Evolutionary conservation across 2,329 filamentous ascomycete genomes (phyloP).

Genomic region (Chrysoporthe deuterocubensis): DNA sequence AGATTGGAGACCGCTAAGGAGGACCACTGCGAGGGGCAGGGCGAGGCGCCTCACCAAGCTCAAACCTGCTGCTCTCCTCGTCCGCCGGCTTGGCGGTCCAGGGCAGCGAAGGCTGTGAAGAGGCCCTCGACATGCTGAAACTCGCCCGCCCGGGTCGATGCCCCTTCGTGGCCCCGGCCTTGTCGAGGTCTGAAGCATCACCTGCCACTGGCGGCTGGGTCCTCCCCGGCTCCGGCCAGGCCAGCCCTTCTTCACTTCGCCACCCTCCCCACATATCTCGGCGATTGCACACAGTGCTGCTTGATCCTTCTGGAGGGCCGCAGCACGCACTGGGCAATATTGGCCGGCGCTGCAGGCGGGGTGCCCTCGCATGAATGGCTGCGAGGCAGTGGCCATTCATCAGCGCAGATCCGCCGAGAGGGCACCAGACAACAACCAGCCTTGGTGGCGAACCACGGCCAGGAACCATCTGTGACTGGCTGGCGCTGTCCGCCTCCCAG

Average conservation of each 20-base stretch:
- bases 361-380: conserved; percentile 20
- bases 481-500: conserved; percentile 11
- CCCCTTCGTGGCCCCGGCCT: conserved; percentile 7
- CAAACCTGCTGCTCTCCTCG: background rate
- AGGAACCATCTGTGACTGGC: conserved; percentile 18
- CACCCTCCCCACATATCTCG: conserved; percentile 20
- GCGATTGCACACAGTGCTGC: conserved; percentile 15
- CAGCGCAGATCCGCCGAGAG: conserved; percentile 24
- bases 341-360: conserved; percentile 21
- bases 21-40: background rate
- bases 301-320: background rate
- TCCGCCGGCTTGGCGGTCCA: conserved; percentile 5
- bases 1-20: conserved; percentile 1
- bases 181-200: conserved; percentile 20
- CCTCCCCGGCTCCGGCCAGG: conserved; percentile 15
- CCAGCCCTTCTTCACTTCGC: conserved; percentile 26
- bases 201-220: conserved; percentile 23
- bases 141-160: conserved; percentile 18
- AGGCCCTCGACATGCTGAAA: conserved; percentile 26
- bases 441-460: conserved; percentile 24
- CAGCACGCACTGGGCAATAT: background rate
- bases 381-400: conserved; percentile 17
- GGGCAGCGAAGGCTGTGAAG: conserved; percentile 2
- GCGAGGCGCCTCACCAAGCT: background rate
- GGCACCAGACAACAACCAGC: conserved; percentile 7